phyloP scores from a whole-genome alignment of 805 yeast genomes.

The Starmerella kuoi region DNA sequence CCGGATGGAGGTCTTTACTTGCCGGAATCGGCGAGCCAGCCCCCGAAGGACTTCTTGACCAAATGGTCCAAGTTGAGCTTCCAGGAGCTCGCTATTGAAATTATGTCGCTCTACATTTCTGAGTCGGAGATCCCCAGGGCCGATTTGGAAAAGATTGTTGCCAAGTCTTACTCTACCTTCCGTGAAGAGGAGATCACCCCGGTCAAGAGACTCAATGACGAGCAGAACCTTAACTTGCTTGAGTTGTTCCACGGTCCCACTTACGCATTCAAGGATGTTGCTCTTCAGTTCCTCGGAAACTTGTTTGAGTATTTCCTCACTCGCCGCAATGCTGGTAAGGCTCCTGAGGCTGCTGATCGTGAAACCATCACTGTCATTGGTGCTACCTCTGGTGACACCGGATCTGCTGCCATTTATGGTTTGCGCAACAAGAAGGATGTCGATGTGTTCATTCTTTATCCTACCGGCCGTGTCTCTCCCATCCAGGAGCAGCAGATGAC shows the following conservation, averaged over 20 bases:
- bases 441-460: slow-evolving; percentile 91
- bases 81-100: slow-evolving; percentile 75
- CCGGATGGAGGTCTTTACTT: slow-evolving; percentile 92
- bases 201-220: slow-evolving; percentile 44
- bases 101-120: slow-evolving; percentile 67
- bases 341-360: slow-evolving; percentile 40
- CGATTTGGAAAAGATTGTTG: slow-evolving; percentile 53
- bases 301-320: slow-evolving; percentile 81
- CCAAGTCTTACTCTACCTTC: slow-evolving; percentile 78
- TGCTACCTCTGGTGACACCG: slow-evolving; percentile 98
- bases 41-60: slow-evolving; percentile 43
- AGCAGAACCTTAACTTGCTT: slow-evolving; percentile 51
- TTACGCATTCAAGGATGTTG: slow-evolving; percentile 97
- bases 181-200: slow-evolving; percentile 87
- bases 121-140: slow-evolving; percentile 57
- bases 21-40: slow-evolving; percentile 68
- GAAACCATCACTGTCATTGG: slow-evolving; percentile 92
- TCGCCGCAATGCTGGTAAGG: slow-evolving; percentile 50
- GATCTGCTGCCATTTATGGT: slow-evolving; percentile 98
- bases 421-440: slow-evolving; percentile 93
- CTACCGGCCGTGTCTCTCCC: slow-evolving; percentile 95
- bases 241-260: slow-evolving; percentile 99
- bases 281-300: slow-evolving; percentile 95
- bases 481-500: slow-evolving; percentile 99
- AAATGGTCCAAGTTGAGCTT: slow-evolving; percentile 68